phyloP scores from a whole-genome alignment of 1,139 yeast species.

The Spencermartinsiella ligniputridi region DNA sequence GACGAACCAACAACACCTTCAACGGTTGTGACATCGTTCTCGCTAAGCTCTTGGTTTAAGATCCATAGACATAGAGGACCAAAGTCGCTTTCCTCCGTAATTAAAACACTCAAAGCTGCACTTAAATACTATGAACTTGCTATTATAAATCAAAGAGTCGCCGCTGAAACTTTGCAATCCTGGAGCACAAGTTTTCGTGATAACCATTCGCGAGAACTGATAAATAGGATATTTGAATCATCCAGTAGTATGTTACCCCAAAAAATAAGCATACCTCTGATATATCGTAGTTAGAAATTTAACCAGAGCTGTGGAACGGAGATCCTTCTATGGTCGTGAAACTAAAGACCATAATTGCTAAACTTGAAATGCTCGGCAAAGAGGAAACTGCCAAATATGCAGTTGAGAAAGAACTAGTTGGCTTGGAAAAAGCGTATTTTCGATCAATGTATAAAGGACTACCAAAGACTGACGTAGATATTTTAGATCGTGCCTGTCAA shows the following conservation, averaged over 20 bases:
- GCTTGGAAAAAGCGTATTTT: slow-evolving; percentile 19
- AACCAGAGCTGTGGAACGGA: neutral
- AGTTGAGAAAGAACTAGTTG: slow-evolving; percentile 12
- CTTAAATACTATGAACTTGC: slow-evolving; percentile 17
- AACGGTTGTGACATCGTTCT: neutral
- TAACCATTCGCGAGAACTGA: slow-evolving; percentile 10
- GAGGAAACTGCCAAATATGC: slow-evolving; percentile 18
- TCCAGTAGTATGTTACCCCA: slow-evolving; percentile 3
- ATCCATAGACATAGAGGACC: neutral
- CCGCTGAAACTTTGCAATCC: slow-evolving; percentile 12
- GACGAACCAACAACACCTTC: neutral
- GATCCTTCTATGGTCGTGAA: slow-evolving; percentile 14
- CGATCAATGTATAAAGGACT: slow-evolving; percentile 21
- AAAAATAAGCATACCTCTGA: neutral
- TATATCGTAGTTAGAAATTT: neutral
- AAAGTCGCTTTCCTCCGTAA: slow-evolving; percentile 7
- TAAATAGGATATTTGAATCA: slow-evolving; percentile 9
- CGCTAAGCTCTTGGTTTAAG: neutral
- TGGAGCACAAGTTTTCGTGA: slow-evolving; percentile 17
- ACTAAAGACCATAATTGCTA: slow-evolving; percentile 11
- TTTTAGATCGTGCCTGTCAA: slow-evolving; percentile 16
- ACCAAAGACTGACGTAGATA: slow-evolving; percentile 14
- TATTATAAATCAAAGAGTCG: slow-evolving; percentile 9
- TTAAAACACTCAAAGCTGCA: slow-evolving; percentile 14
- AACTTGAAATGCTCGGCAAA: slow-evolving; percentile 17